Conservation (phyloP, 1,284 basidiomycete genomes). For the Ganoderma boninense region DNA sequence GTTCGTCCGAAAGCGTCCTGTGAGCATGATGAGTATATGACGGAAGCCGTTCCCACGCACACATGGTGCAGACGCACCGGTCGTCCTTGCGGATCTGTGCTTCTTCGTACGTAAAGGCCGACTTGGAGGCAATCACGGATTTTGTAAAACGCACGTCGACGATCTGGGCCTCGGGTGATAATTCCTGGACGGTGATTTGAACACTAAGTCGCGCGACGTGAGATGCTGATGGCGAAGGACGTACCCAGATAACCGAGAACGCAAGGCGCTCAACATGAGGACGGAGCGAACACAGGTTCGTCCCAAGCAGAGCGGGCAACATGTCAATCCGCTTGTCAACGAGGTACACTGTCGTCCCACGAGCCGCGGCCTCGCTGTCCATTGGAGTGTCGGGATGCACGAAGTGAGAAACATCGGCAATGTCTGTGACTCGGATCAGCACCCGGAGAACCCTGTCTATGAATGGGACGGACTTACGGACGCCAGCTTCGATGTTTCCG, state of each 20-base stretch:
- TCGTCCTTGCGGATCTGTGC: constrained; percentile 96
- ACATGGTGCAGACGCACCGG: constrained; percentile 58
- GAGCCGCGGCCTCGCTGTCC: constrained; percentile 95
- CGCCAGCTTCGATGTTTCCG: constrained; percentile 97
- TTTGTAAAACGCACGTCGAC: constrained; percentile 94
- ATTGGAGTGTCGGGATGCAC: constrained; percentile 95
- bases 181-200: constrained; percentile 63
- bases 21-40: constrained; percentile 7
- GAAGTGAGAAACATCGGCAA: constrained; percentile 98
- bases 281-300: constrained; percentile 94
- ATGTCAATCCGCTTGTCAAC: constrained; percentile 99
- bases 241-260: constrained; percentile 96
- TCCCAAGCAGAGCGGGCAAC: constrained; percentile 94
- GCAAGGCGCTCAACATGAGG: constrained; percentile 95
- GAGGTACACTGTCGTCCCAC: constrained; percentile 98
- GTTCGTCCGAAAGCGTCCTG: constrained; percentile 80
- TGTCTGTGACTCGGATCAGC: constrained; percentile 65
- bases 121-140: constrained; percentile 96
- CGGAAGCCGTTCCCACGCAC: not conserved
- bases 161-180: constrained; percentile 88
- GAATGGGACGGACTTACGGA: constrained; percentile 74
- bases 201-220: constrained; percentile 5
- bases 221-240: constrained; percentile 38
- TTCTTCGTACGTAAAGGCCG: constrained; percentile 97
- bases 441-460: not conserved